Evolutionary conservation across 2,329 filamentous ascomycete species (phyloP), one percentile per base, ranked within the genome.

Genomic region (Botryosphaeria agaves): DNA sequence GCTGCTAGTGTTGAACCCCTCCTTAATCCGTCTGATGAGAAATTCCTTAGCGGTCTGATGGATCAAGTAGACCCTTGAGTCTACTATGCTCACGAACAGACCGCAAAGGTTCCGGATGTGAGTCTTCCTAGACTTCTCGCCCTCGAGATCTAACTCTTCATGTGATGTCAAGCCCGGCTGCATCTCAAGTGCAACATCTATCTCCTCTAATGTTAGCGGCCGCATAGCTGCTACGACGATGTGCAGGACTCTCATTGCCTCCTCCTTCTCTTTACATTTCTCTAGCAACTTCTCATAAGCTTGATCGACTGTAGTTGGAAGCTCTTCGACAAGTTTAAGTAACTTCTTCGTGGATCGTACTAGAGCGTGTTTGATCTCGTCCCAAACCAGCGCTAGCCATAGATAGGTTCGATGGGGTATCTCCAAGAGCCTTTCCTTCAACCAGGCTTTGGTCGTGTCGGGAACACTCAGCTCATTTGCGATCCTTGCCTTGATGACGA

Each of bases 1-100:
- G 4, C 8, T 14, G 4, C 3, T 14, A 14, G 8, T 14, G 4
- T 14, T 9, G 3, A 12, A 4, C 16, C 14, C 9, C 9, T 9
- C 9, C 11, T 5, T 3, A 14, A 14, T 12, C 3, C 11, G 16
- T 8, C 26, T 14, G 8, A 28, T 3, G 4, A 48, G 34, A 35
- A 47, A 50, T 29, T 49, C 43, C 27, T 34, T 40, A 11, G 44
- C 45, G 8, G 46, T 49, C 29, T 50, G 41, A 30, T 48, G 46
- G 18, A 49, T 38, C 14, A 48, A 34, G 31, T 38, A 44, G 14
- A 49, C 33, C 16, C 27, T 33, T 3, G 29, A 34, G 26, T 44
- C 31, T 14, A 39, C 35, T 17, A 48, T 35, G 18, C 33, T 39
- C 6, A 48, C 32, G 34, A 49, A 48, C 4, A 48, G 35, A 5